Evolutionary conservation across 345 rosid species (phyloP).

Genomic region (Trapa bicornis): DNA sequence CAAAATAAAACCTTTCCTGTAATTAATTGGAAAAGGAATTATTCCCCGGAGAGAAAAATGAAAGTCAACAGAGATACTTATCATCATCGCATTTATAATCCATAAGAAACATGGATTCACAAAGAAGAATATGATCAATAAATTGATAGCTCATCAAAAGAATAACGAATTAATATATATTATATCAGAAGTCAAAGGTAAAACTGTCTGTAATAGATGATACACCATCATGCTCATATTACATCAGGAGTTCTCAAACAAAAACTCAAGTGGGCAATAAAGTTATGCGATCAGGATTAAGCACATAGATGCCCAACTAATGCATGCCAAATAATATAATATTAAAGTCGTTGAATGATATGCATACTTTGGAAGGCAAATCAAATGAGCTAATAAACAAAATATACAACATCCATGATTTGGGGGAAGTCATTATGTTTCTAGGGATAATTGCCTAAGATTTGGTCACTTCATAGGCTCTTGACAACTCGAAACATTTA

Average conservation of each 20-base stretch:
- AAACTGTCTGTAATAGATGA: neutral
- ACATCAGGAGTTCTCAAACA: neutral
- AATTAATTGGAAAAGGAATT: conserved; percentile 2
- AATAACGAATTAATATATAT: neutral
- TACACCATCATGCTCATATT: neutral
- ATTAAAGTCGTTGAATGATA: neutral
- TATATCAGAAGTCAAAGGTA: neutral
- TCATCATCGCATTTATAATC: neutral
- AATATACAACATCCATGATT: too few species aligned
- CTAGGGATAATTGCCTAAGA: neutral
- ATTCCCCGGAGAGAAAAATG: neutral
- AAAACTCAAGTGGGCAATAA: neutral
- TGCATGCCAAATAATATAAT: neutral
- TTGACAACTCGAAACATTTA: neutral
- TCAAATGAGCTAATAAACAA: too few species aligned
- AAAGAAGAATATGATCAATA: neutral
- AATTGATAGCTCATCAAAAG: neutral
- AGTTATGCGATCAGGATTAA: neutral
- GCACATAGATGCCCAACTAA: neutral
- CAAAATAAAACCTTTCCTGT: conserved; percentile 96
- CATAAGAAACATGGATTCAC: neutral
- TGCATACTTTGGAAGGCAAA: too few species aligned
- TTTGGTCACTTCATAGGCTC: neutral
- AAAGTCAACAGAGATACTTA: neutral
- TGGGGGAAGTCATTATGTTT: too few species aligned